phyloP scores from a whole-genome alignment of 2,329 filamentous ascomycete genomes.

The Plectosphaerella plurivora region DNA sequence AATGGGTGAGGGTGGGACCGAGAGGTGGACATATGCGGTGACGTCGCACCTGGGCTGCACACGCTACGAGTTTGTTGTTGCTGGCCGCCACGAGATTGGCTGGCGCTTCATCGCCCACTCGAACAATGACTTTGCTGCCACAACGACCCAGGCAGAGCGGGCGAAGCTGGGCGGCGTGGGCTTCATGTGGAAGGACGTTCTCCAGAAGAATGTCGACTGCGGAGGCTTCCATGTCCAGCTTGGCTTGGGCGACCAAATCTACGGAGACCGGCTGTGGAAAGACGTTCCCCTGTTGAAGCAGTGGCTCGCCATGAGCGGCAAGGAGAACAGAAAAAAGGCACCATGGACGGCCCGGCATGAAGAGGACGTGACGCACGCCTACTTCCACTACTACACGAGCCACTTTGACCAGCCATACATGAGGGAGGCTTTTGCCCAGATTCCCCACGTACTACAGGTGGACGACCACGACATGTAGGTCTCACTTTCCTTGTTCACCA shows the following conservation, averaged over 20 bases:
- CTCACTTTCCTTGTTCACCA: neutral
- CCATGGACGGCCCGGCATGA: constrained; percentile 93
- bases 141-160: constrained; percentile 81
- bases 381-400: constrained; percentile 98
- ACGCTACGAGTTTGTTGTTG: constrained; percentile 95
- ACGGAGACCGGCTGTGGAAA: constrained; percentile 92
- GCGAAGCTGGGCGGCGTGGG: constrained; percentile 82
- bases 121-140: constrained; percentile 90
- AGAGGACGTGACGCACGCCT: constrained; percentile 91
- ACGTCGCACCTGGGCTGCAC: constrained; percentile 96
- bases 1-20: constrained; percentile 78
- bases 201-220: constrained; percentile 95
- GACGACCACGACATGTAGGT: constrained; percentile 98
- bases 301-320: constrained; percentile 89
- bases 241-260: constrained; percentile 90
- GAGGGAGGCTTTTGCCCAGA: constrained; percentile 93
- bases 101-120: constrained; percentile 97
- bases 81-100: constrained; percentile 80
- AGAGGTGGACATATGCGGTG: constrained; percentile 96
- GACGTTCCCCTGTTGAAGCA: constrained; percentile 91
- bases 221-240: constrained; percentile 94
- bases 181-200: constrained; percentile 98
- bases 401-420: constrained; percentile 97
- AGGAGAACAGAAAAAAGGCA: constrained; percentile 86
- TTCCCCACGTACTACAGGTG: constrained; percentile 86